Evolutionary conservation across 2,329 filamentous ascomycete species (phyloP).

Genomic region (Apiospora aurea): DNA sequence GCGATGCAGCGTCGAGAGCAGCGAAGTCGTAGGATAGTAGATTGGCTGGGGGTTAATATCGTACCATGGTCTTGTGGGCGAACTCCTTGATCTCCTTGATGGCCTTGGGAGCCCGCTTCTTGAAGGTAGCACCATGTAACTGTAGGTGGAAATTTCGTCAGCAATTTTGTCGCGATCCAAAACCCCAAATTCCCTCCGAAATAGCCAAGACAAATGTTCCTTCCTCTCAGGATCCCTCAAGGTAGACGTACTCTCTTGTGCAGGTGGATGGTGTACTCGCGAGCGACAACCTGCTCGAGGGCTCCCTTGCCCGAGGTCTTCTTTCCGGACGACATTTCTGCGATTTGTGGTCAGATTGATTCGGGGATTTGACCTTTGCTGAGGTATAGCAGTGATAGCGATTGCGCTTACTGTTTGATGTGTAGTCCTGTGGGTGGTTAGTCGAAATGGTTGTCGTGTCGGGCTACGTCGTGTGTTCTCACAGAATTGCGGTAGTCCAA

Average conservation of each 20-base stretch:
- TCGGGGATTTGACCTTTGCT: slow-evolving; percentile 10
- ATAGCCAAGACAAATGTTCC: background rate
- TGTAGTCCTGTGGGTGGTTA: slow-evolving; percentile 22
- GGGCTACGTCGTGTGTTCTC: slow-evolving; percentile 21
- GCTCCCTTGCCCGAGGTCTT: slow-evolving; percentile 84
- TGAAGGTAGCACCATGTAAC: slow-evolving; percentile 98
- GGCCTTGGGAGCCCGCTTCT: slow-evolving; percentile 97
- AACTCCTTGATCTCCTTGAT: slow-evolving; percentile 99
- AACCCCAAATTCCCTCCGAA: slow-evolving; percentile 28
- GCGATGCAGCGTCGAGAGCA: background rate
- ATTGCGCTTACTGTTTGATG: slow-evolving; percentile 23
- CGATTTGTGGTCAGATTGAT: slow-evolving; percentile 11
- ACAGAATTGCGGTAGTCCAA: slow-evolving; percentile 18
- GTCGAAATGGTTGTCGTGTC: slow-evolving; percentile 23
- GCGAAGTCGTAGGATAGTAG: background rate
- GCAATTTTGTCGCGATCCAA: slow-evolving; percentile 22
- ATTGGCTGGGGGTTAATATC: slow-evolving; percentile 44
- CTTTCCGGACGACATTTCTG: slow-evolving; percentile 71
- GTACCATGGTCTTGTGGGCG: slow-evolving; percentile 94
- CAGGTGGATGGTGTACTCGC: slow-evolving; percentile 99
- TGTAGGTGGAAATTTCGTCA: slow-evolving; percentile 47
- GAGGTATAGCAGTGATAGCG: slow-evolving; percentile 14
- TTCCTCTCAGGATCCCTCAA: background rate
- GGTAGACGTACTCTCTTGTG: slow-evolving; percentile 92
- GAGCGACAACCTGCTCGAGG: slow-evolving; percentile 98